Base-by-base conservation (phyloP, 129 eudicot species). In the Pulicaria dysenterica region DNA sequence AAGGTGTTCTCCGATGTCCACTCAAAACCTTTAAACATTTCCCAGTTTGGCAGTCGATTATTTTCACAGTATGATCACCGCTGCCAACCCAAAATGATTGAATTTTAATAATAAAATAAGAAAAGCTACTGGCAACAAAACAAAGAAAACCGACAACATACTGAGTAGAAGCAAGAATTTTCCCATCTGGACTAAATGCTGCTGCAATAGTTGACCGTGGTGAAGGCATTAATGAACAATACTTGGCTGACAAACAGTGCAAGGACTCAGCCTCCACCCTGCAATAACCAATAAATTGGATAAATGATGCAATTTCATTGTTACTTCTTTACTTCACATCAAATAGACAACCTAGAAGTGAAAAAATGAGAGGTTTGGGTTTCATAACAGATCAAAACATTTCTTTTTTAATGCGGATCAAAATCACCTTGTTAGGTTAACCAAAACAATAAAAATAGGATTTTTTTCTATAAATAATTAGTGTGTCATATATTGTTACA, bases 171-270 rank as follows among this genome's bases (percentile, higher is more conserved):
- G 94, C 94, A 70, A 88, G 85, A 70, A 83, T 82, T 70, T 80
- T 88, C 70, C 94, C 94, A 72, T 85, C 90, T 43, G 90, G 81
- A 75, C 94, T 88, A 77, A 88, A 88, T 78, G 94, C 90, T 70
- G 94, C 94, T 60, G 94, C 94, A 71, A 88, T 88, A 49, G 94
- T 88, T 62, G 94, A 88, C 87, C 94, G 82, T 4, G 94, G 90
- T 60, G 94, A 83, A 67, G 90, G 94, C 77, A 73, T 62, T 75
- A 87, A 79, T 31, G 88, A 73, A 72, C 94, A 88, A 78, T 88
- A 88, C 59, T 80, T 85, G 64, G 94, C 94, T 80, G 94, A 85
- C 56, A 88, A 82, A 72, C 74, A 79, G 49, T 64, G 75, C 67
- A 88, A 85, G 1, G 94, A 88, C 73, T 85, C 86, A 14, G 90